Base-by-base conservation (phyloP, 169 alveolate species). In the Plasmodium fragile region DNA sequence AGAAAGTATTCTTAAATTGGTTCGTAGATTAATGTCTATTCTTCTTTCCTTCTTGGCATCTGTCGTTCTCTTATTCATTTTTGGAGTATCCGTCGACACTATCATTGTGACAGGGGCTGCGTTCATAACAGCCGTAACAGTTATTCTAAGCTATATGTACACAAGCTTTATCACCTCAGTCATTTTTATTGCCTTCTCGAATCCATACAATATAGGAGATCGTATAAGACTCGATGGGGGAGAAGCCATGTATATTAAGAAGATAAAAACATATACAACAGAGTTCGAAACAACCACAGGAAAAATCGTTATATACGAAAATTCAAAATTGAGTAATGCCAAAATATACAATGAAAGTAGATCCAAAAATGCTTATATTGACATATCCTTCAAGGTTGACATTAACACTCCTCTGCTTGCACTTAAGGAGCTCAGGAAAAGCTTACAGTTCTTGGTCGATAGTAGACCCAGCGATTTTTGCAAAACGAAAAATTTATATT, bases 91-190 rank as follows among this genome's bases (percentile, higher is more conserved):
- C 41, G 96, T 96, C 4, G 98, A 97, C 94, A 97, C 98, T 34
- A 94, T 97, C 49, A 97, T 97, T 4, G 98, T 97, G 8, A 97
- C 98, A 4, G 98, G 98, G 1, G 98, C 98, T n/a, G 98, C 98
- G 0, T 94, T 97, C 70, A 82, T 97, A 18, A 96, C 98, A 43
- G 97, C 98, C 2, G 71, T 97, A 8, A 96, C 98, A 1, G 98
- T 97, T 32, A 97, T 98, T 4, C 83, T 97, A 53, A 97, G 96
- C 87, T 95, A 97, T 87, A 95, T 97, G 96, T 97, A 97, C 89
- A 97, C 98, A 55, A 97, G 95, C 94, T 97, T 97, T 92, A 93
- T 97, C 55, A 96, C 97, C n/a, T 96, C 98, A 0, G 98, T 97
- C 59, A 97, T 97, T 55, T 97, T 97, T 92, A 98, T 97, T 52